Percentiles rank a stretch among this genome's conserved stretches.
Evolutionary conservation across 768 basidiomycete genomes (phyloP).

Genomic region (Lentinus tigrinus): DNA sequence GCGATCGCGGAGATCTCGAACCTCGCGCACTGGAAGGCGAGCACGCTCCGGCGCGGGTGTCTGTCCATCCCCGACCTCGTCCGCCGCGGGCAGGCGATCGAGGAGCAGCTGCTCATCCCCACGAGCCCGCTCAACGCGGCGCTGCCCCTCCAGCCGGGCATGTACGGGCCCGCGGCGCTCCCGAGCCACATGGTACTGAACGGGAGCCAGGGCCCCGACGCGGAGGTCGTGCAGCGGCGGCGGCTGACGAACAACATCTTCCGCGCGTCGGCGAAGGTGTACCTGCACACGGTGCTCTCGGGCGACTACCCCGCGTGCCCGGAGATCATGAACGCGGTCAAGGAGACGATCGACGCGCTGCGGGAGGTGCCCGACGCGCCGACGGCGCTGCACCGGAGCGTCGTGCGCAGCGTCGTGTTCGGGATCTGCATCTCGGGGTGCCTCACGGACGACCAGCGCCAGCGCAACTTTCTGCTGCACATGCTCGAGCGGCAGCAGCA

Average conservation of each 20-base stretch:
- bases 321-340: conserved; percentile 57
- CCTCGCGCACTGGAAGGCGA: conserved; percentile 66
- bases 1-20: conserved; percentile 72
- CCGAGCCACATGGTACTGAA: conserved; percentile 3
- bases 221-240: conserved; percentile 31
- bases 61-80: conserved; percentile 66
- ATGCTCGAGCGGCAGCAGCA: conserved; percentile 51
- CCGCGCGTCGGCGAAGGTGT: conserved; percentile 71
- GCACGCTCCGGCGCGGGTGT: conserved; percentile 35
- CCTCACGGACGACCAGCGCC: conserved; percentile 50
- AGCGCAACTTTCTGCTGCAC: conserved; percentile 43
- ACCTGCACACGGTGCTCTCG: conserved; percentile 74
- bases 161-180: conserved; percentile 17
- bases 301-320: conserved; percentile 65
- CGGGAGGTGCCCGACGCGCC: conserved; percentile 35
- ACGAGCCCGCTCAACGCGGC: conserved; percentile 21
- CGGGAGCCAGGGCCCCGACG: conserved; percentile 6
- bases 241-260: conserved; percentile 50
- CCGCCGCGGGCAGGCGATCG: conserved; percentile 50
- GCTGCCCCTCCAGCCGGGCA: conserved; percentile 23
- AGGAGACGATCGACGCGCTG: conserved; percentile 52
- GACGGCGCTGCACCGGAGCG: conserved; percentile 41
- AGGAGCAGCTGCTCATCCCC: conserved; percentile 41
- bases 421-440: conserved; percentile 72
- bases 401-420: conserved; percentile 78